Evolutionary conservation across 371 early-diverging fungal species (phyloP).

Genomic region (Mucor piriformis): DNA sequence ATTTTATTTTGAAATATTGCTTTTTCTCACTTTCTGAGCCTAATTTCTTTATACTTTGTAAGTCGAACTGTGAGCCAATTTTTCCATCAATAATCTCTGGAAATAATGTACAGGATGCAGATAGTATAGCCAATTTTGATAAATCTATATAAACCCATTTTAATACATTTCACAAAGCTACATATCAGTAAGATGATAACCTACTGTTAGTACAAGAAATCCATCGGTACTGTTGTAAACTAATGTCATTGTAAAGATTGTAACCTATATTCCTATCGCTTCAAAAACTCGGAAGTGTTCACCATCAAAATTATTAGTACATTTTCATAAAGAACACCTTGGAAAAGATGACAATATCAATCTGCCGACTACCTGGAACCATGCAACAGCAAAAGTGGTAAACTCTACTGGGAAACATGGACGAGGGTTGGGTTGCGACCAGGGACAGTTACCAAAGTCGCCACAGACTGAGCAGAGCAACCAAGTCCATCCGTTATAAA

Average conservation of each 20-base stretch:
- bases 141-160: conserved; percentile 16
- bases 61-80: no score
- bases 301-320: conserved; percentile 21
- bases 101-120: conserved; percentile 6
- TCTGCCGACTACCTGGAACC: conserved; percentile 26
- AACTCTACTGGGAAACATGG: conserved; percentile 24
- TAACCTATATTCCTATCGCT: conserved; percentile 17
- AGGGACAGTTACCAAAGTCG: conserved; percentile 25
- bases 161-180: conserved; percentile 17
- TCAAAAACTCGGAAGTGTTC: conserved; percentile 20
- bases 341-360: conserved; percentile 21
- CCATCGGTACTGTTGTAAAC: conserved; percentile 17
- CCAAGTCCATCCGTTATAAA: conserved; percentile 25
- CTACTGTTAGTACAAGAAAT: conserved; percentile 17
- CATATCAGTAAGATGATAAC: conserved; percentile 10
- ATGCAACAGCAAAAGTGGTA: conserved; percentile 26
- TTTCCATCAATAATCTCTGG: no score
- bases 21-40: no score
- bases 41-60: no score
- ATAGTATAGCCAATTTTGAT: conserved; percentile 18
- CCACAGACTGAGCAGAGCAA: conserved; percentile 26
- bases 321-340: conserved; percentile 19
- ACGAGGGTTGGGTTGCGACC: conserved; percentile 22
- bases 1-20: no score
- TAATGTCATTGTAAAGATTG: conserved; percentile 18